These are phyloP conservation scores for Amylostereum areolatum DNA, from an alignment of 1,284 basidiomycete genomes.

Conservation along the genomic window DNA sequence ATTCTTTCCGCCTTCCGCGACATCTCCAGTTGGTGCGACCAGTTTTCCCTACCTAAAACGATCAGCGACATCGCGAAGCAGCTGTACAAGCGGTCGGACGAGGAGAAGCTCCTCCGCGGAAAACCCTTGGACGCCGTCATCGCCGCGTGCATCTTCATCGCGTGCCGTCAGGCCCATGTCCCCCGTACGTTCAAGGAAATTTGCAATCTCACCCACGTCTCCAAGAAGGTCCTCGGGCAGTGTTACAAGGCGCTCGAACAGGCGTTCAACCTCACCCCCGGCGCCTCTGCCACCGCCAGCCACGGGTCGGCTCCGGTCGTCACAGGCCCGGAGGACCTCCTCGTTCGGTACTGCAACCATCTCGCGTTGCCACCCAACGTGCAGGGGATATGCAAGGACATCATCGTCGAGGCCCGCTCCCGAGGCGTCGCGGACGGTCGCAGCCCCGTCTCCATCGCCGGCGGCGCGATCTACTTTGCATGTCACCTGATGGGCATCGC, in stretches of 20 bases:
- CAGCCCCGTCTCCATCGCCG: constrained; percentile 93
- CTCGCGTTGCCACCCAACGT: constrained; percentile 82
- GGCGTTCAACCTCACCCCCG: constrained; percentile 84
- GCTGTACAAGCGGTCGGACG: constrained; percentile 93
- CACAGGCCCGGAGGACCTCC: constrained; percentile 77
- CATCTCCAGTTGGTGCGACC: constrained; percentile 91
- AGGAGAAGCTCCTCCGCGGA: constrained; percentile 88
- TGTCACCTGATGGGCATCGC: constrained; percentile 73
- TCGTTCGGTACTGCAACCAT: constrained; percentile 94
- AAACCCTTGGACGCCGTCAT: constrained; percentile 92
- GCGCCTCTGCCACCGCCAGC: constrained; percentile 37
- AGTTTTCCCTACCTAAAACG: constrained; percentile 91
- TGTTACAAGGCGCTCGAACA: constrained; percentile 93
- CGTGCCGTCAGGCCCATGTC: constrained; percentile 90
- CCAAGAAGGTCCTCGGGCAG: constrained; percentile 92
- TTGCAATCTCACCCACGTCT: constrained; percentile 87
- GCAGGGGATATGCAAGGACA: constrained; percentile 79
- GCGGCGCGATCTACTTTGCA: constrained; percentile 93
- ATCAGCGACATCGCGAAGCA: constrained; percentile 96
- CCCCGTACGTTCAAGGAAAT: constrained; percentile 96
- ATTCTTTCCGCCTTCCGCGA: constrained; percentile 86
- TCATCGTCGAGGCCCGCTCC: constrained; percentile 78
- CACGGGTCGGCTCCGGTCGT: constrained; percentile 29
- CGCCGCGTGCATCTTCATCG: constrained; percentile 97
- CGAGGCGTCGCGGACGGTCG: constrained; percentile 89